phyloP scores from a whole-genome alignment of 2,329 filamentous ascomycete species.

The Fusarium temperatum region DNA sequence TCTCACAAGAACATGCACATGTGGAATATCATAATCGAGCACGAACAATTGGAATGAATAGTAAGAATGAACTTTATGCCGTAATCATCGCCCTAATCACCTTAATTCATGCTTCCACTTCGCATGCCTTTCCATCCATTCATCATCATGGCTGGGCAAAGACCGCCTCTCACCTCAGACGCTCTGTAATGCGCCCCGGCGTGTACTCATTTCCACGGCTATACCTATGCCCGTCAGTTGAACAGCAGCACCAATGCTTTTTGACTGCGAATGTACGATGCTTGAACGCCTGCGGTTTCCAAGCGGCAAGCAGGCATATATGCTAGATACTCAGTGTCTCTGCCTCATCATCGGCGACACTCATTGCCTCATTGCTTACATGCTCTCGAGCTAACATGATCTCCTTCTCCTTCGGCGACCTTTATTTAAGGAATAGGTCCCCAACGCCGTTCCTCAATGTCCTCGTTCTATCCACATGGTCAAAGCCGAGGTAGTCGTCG shows the following conservation, averaged over 20 bases:
- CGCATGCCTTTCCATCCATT: background rate
- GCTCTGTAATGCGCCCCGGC: background rate
- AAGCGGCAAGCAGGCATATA: slow-evolving; percentile 14
- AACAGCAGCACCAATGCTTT: slow-evolving; percentile 2
- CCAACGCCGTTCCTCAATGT: slow-evolving; percentile 66
- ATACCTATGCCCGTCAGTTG: background rate
- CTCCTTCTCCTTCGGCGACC: background rate
- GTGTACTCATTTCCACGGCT: slow-evolving; percentile 7
- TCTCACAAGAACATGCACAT: background rate
- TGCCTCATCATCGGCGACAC: slow-evolving; percentile 1
- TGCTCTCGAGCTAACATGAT: background rate
- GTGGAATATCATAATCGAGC: background rate
- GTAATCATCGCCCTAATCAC: slow-evolving; percentile 17
- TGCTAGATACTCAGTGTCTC: slow-evolving; percentile 20
- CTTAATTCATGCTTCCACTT: background rate
- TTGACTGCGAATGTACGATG: slow-evolving; percentile 15
- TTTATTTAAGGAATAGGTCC: slow-evolving; percentile 67
- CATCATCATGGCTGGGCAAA: slow-evolving; percentile 8
- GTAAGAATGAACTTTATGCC: slow-evolving; percentile 29
- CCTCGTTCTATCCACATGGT: slow-evolving; percentile 71
- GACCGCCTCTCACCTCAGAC: background rate
- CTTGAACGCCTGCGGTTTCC: background rate
- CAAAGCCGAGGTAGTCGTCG: slow-evolving; percentile 71
- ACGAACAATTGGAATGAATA: background rate
- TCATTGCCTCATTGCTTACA: slow-evolving; percentile 9